Evolutionary conservation across 768 basidiomycete species (phyloP).

Genomic region (Pleurotus citrinopileatus): DNA sequence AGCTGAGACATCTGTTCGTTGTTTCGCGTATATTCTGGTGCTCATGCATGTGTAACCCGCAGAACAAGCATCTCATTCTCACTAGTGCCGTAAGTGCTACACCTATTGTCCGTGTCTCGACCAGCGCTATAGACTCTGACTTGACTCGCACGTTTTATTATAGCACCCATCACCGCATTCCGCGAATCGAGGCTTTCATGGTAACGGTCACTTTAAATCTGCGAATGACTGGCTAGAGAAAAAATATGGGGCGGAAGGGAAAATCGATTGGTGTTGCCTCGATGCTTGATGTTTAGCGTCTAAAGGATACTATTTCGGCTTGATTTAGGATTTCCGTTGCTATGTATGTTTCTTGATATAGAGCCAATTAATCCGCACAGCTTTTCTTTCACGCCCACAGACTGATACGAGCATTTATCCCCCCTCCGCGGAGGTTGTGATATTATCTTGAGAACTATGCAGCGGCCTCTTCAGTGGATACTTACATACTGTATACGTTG

Average conservation of each 20-base stretch:
- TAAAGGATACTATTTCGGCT: background rate
- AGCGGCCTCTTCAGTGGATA: too few species aligned
- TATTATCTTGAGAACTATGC: background rate
- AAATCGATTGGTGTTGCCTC: constrained; percentile 68
- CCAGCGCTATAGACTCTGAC: background rate
- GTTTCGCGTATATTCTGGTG: background rate
- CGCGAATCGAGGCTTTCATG: constrained; percentile 78
- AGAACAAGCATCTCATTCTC: constrained; percentile 82
- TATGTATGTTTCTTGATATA: background rate
- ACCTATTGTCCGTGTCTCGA: constrained; percentile 1
- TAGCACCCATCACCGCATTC: constrained; percentile 83
- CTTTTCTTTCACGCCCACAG: background rate
- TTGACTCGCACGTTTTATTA: constrained; percentile 18
- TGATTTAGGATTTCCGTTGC: background rate
- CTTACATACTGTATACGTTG: too few species aligned
- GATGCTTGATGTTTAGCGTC: background rate
- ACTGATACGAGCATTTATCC: background rate
- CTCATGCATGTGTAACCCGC: constrained; percentile 2
- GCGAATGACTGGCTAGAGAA: constrained; percentile 86
- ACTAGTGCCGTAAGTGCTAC: constrained; percentile 62
- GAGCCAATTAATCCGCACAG: too few species aligned
- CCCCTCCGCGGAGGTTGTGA: background rate
- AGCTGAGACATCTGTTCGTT: constrained; percentile 15
- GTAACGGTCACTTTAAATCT: constrained; percentile 83
- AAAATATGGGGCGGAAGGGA: constrained; percentile 70